Percentiles rank a stretch among this genome's conserved stretches.
These are phyloP conservation scores for Schoenoplectus tabernaemontani DNA, from an alignment of 202 grass and related monocot species.

Conservation along the genomic window DNA sequence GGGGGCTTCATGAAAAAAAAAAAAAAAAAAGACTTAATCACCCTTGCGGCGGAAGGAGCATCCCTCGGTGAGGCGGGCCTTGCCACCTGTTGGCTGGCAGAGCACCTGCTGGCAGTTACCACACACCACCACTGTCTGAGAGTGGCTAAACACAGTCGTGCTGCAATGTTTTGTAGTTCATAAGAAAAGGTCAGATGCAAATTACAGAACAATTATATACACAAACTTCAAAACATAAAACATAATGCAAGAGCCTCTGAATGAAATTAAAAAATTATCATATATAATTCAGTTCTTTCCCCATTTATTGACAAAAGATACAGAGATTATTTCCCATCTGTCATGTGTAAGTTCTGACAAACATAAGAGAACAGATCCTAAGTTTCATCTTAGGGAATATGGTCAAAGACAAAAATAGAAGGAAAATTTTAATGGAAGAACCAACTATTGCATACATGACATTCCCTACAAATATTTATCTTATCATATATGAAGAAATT, in stretches of 20 bases:
- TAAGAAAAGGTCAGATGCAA: neutral
- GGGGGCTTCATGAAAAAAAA: neutral
- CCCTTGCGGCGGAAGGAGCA: conserved; percentile 59
- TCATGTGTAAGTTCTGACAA: too few species aligned
- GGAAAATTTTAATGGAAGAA: neutral
- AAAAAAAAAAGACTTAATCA: conserved; percentile 20
- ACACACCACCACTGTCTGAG: conserved; percentile 51
- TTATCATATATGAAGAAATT: neutral
- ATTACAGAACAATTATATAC: neutral
- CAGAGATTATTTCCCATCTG: too few species aligned
- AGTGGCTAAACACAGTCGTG: conserved; percentile 56
- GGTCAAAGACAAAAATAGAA: neutral
- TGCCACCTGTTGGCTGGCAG: conserved; percentile 50
- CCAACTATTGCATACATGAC: neutral
- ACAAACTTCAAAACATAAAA: neutral
- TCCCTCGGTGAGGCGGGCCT: conserved; percentile 47
- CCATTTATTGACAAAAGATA: too few species aligned
- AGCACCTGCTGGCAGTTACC: conserved; percentile 41
- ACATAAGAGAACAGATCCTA: too few species aligned
- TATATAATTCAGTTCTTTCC: too few species aligned
- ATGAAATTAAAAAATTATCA: too few species aligned
- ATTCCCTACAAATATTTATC: too few species aligned
- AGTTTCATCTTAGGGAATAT: too few species aligned
- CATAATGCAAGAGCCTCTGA: too few species aligned
- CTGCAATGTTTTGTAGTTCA: conserved; percentile 17